Evolutionary conservation across 352 stramenopile species (phyloP).

Genomic region (Aphanomyces euteiches): DNA sequence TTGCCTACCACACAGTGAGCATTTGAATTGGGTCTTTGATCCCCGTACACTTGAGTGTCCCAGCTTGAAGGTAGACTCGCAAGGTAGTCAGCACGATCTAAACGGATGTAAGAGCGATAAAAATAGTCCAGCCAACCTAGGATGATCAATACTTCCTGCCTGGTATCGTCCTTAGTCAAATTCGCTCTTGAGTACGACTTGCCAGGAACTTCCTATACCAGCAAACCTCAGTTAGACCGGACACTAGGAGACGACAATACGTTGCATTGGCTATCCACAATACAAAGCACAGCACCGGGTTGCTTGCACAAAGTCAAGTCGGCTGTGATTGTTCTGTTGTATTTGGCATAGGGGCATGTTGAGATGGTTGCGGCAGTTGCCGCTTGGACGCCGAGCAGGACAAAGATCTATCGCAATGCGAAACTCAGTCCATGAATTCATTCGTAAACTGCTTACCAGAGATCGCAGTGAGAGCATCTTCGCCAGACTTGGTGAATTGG

Average conservation of each 20-base stretch:
- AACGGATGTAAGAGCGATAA: not conserved
- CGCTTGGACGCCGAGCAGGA: no score
- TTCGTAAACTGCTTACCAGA: no score
- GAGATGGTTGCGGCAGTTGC: not conserved
- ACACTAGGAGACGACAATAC: not conserved
- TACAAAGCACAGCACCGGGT: constrained; percentile 23
- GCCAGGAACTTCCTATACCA: constrained; percentile 1
- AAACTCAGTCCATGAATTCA: no score
- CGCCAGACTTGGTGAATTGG: no score
- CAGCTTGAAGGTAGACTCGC: not conserved
- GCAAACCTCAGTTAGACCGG: no score
- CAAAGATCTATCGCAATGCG: no score
- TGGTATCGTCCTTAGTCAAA: constrained; percentile 20
- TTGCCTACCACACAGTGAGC: constrained; percentile 9
- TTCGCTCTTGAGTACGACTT: constrained; percentile 5
- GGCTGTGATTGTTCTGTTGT: constrained; percentile 12
- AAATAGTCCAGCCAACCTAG: not conserved
- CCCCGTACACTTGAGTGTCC: constrained; percentile 15
- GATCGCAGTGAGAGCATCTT: no score
- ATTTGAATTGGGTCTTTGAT: not conserved
- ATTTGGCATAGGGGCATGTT: constrained; percentile 15
- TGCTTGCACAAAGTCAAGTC: not conserved
- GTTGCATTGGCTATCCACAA: constrained; percentile 27
- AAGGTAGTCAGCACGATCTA: constrained; percentile 18
- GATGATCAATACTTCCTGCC: constrained; percentile 18